These are phyloP conservation scores for Colletotrichum sidae DNA, from an alignment of 2,329 filamentous ascomycete genomes.

Conservation along the genomic window DNA sequence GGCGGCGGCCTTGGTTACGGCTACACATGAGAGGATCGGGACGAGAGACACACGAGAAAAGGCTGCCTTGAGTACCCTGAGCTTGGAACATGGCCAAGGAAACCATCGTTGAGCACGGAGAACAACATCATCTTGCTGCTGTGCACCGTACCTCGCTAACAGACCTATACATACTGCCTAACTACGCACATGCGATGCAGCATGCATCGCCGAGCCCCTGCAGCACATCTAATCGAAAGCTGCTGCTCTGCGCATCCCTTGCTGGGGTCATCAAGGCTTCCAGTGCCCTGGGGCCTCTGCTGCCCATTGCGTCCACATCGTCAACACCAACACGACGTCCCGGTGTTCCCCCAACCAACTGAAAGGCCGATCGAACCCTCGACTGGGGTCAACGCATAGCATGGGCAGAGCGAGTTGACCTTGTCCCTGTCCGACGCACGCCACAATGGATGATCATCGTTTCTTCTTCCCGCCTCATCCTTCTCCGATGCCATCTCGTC, in stretches of 20 bases:
- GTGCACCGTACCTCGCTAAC: background rate
- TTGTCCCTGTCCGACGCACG: conserved; percentile 26
- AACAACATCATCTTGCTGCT: background rate
- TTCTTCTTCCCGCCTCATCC: conserved; percentile 9
- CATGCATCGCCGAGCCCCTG: background rate
- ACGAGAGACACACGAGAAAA: conserved; percentile 23
- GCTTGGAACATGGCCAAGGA: background rate
- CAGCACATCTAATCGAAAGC: conserved; percentile 1
- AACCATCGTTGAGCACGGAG: no score
- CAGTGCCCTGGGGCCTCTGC: conserved; percentile 15
- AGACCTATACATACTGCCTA: background rate
- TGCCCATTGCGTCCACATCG: background rate
- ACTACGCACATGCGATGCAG: background rate
- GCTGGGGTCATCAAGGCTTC: conserved; percentile 9
- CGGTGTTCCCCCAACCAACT: conserved; percentile 4
- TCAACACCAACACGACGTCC: background rate
- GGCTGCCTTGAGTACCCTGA: background rate
- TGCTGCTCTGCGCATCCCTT: conserved; percentile 19
- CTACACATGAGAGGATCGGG: background rate
- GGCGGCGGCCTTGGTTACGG: background rate
- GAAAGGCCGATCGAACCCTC: background rate
- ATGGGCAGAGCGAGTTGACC: background rate
- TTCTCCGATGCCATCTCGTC: background rate
- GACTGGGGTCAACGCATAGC: no score
- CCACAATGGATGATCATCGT: conserved; percentile 26